Percentiles rank a stretch among this genome's conserved stretches.
These are phyloP conservation scores for Telfairia occidentalis DNA, from an alignment of 331 rosid species.

Conservation along the genomic window DNA sequence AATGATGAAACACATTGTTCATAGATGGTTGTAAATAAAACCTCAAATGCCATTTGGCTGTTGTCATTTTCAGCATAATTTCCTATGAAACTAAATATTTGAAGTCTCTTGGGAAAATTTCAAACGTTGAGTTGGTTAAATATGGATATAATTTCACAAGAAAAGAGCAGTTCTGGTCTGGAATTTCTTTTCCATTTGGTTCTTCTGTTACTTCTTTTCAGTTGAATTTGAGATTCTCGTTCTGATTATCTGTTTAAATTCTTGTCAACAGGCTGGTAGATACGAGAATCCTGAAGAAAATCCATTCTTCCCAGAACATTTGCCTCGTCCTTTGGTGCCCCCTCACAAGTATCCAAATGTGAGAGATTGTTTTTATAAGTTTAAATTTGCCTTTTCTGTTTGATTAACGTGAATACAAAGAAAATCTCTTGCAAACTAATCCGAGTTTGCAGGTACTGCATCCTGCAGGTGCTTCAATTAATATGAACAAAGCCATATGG, in stretches of 20 bases:
- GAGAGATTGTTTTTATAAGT: slow-evolving; percentile 6
- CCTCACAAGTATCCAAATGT: slow-evolving; percentile 41
- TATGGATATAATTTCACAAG: not conserved
- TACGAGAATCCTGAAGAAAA: slow-evolving; percentile 67
- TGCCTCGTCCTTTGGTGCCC: slow-evolving; percentile 45
- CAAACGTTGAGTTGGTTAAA: not conserved
- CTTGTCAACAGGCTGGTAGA: slow-evolving; percentile 58
- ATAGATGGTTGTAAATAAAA: not conserved
- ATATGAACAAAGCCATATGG: slow-evolving; percentile 64
- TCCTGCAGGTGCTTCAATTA: slow-evolving; percentile 50
- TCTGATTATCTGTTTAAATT: not conserved
- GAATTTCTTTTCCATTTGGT: not conserved
- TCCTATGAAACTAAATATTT: not conserved
- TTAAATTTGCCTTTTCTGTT: not conserved
- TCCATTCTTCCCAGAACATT: slow-evolving; percentile 54
- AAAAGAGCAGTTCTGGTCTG: not conserved
- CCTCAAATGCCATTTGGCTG: not conserved
- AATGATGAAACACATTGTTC: not conserved
- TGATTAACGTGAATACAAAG: not conserved
- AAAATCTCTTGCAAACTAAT: slow-evolving; percentile 6
- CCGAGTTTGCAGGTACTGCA: slow-evolving; percentile 47
- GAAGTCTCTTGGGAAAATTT: not conserved
- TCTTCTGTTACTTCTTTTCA: not conserved
- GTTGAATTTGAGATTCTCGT: not conserved
- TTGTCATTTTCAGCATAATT: not conserved